phyloP scores from a whole-genome alignment of 495 filamentous ascomycete species.

The Tuber melanosporum region DNA sequence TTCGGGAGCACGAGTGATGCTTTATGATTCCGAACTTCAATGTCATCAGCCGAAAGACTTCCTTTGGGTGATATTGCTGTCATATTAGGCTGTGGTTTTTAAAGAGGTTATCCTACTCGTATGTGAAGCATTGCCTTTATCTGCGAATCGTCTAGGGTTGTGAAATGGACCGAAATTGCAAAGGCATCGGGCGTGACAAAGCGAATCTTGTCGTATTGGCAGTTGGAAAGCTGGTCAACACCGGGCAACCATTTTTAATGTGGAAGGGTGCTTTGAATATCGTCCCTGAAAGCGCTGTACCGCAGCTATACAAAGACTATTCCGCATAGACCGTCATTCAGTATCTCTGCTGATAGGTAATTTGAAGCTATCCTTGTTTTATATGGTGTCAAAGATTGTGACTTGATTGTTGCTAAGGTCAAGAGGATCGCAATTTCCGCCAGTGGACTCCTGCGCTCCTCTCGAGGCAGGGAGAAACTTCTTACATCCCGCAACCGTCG shows the following conservation, averaged over 20 bases:
- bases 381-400: neutral
- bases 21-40: neutral
- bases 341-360: neutral
- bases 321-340: neutral
- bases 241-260: neutral
- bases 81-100: neutral
- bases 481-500: neutral
- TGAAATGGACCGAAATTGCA: neutral
- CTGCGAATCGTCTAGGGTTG: neutral
- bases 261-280: neutral
- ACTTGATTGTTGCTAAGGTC: neutral
- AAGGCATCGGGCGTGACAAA: neutral
- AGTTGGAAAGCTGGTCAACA: neutral
- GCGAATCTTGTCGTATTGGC: neutral
- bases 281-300: neutral
- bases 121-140: neutral
- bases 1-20: neutral
- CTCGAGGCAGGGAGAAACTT: neutral
- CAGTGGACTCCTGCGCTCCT: neutral
- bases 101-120: neutral
- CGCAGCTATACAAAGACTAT: neutral
- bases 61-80: neutral
- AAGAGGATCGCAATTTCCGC: neutral
- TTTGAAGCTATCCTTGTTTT: neutral
- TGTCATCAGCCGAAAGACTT: neutral